Base-by-base conservation (phyloP, 345 rosid genomes). In the Euclidium syriacum region DNA sequence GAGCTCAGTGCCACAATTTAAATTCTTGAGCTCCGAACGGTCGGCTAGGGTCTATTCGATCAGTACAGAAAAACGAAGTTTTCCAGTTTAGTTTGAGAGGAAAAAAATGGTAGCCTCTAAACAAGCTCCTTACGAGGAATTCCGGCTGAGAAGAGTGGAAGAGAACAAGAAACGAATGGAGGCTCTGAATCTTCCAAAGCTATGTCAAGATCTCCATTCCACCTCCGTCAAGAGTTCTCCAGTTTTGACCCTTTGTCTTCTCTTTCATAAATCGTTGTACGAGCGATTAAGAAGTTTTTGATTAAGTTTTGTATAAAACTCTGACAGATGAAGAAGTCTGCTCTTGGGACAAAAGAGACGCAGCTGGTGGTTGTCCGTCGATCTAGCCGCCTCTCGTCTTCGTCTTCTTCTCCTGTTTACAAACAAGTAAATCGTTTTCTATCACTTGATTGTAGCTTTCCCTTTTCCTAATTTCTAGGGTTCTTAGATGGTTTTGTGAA, bases 91-190 rank as follows among this genome's bases (percentile, higher is more conserved):
- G 29, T 10, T 44, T 67, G 16, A 36, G 41, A 14, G n/a, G 18
- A 15, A 4, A 14, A 33, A 67, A 73, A 82, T 79, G 92, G 85
- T 67, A 51, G 85, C 65, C 61, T 52, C 51, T 9, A 65, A 58
- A 6, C 70, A 73, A 49, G 24, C 23, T 1, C 58, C 76, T 7
- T 91, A 85, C 71, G 98, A 88, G 66, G 90, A 88, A 50, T 67
- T 64, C 60, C 80, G 91, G 32, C 69, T 59, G 19, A 60, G 59
- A 67, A 79, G 94, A 63, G 20, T 91, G 52, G 96, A 85, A 65
- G 95, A 87, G 68, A 91, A 91, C 78, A 81, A 73, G 80, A 84
- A 83, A 77, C 73, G 94, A 51, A 85, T 88, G 98, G 95, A 87
- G 57, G 90, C 87, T 25, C 85, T 91, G 52, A 88, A 85, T 63